These are phyloP conservation scores for Fraxinus xanthoxyloides DNA, from an alignment of 305 asterid species.

Conservation along the genomic window DNA sequence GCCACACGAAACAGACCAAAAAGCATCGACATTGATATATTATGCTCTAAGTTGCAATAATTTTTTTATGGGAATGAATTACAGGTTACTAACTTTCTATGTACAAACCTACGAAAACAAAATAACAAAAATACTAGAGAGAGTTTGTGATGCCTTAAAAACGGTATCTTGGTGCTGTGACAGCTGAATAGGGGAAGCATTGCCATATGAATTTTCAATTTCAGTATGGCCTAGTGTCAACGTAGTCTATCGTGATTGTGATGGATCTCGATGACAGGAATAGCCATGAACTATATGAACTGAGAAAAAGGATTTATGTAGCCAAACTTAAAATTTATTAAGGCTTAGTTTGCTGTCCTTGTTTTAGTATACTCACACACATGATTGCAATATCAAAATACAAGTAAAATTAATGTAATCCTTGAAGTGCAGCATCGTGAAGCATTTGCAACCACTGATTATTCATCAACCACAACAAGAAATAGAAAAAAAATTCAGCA, in stretches of 20 bases:
- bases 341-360: not conserved
- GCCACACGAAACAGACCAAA: not conserved
- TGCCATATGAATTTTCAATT: not conserved
- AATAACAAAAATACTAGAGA: not conserved
- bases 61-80: not conserved
- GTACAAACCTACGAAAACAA: not conserved
- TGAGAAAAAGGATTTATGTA: not conserved
- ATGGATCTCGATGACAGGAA: not conserved
- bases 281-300: not conserved
- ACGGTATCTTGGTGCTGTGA: not conserved
- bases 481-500: not conserved
- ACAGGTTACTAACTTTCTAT: not conserved
- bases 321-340: not conserved
- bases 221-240: not conserved
- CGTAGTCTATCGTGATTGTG: not conserved
- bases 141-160: not conserved
- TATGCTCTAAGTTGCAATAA: not conserved
- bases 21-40: not conserved
- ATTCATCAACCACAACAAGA: not conserved
- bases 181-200: not conserved
- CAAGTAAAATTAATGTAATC: not conserved
- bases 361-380: not conserved
- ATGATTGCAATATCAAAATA: not conserved
- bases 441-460: not conserved
- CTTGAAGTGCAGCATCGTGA: not conserved